Evolutionary conservation across 179 eudicot species (phyloP).

Genomic region (Silene noctiflora): DNA sequence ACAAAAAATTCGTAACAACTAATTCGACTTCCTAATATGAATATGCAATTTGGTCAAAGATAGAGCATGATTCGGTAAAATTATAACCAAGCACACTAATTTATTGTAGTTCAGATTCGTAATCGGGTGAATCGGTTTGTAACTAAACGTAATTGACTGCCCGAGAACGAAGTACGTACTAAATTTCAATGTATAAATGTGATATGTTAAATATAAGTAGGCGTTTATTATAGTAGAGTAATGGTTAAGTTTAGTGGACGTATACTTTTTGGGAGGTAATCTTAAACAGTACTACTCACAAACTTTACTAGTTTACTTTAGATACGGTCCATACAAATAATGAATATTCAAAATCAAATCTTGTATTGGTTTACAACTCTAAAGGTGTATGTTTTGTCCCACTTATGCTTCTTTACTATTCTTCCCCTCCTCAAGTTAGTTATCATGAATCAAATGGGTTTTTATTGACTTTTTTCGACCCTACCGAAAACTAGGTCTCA

Average conservation of each 20-base stretch:
- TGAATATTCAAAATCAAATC: neutral
- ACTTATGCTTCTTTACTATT: slow-evolving; percentile 4
- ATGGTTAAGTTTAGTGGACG: neutral
- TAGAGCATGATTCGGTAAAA: too few relatives aligned
- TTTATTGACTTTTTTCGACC: too few relatives aligned
- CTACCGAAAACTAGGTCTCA: neutral
- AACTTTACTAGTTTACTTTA: neutral
- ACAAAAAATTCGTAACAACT: too few relatives aligned
- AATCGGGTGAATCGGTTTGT: too few relatives aligned
- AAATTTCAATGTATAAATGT: neutral
- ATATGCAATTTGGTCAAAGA: too few relatives aligned
- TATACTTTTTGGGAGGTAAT: neutral
- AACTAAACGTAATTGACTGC: too few relatives aligned
- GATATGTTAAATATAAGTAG: too few relatives aligned
- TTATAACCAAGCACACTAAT: too few relatives aligned
- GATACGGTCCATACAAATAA: neutral
- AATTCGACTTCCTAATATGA: too few relatives aligned
- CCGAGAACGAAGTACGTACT: too few relatives aligned
- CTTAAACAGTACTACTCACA: neutral
- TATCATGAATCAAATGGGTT: neutral
- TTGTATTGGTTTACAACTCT: slow-evolving; percentile 14
- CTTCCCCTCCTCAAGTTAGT: neutral
- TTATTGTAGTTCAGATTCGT: too few relatives aligned
- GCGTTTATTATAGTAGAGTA: too few relatives aligned
- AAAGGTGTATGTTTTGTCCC: slow-evolving; percentile 14